Evolutionary conservation across 441 rosid genomes (phyloP).

Genomic region (Populus hybrid): DNA sequence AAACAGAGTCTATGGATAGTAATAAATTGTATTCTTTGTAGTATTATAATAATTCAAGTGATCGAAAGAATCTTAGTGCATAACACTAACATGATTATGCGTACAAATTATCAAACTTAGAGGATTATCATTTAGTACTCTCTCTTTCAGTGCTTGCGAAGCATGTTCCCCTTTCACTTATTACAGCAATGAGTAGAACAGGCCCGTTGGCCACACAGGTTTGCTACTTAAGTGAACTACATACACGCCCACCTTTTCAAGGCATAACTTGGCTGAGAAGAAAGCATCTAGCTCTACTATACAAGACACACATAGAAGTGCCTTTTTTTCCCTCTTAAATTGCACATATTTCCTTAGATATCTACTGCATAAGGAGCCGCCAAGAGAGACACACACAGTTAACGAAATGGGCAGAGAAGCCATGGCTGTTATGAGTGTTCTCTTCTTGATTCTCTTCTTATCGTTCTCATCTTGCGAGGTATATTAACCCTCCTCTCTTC

Average conservation of each 20-base stretch:
- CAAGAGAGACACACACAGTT: background rate
- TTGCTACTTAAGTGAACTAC: background rate
- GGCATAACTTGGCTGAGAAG: background rate
- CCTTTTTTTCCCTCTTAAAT: too few relatives aligned
- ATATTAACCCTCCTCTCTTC: background rate
- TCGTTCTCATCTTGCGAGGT: slow-evolving; percentile 15
- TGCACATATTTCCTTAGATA: background rate
- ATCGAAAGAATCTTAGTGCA: background rate
- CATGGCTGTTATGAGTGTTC: background rate
- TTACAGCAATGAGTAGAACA: background rate
- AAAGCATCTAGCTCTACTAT: background rate
- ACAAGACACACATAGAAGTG: background rate
- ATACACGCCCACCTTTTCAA: background rate
- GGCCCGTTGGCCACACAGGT: background rate
- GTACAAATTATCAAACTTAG: background rate
- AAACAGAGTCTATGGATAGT: background rate
- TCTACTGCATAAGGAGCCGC: background rate
- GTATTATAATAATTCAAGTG: too few relatives aligned
- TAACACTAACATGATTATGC: background rate
- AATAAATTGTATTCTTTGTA: too few relatives aligned
- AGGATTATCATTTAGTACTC: background rate
- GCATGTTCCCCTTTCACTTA: background rate
- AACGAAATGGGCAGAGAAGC: slow-evolving; percentile 2
- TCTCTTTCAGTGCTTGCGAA: background rate
- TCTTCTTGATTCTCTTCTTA: slow-evolving; percentile 6